Conservation (phyloP, 1,284 basidiomycete genomes). For the Puccinia novopanici region DNA sequence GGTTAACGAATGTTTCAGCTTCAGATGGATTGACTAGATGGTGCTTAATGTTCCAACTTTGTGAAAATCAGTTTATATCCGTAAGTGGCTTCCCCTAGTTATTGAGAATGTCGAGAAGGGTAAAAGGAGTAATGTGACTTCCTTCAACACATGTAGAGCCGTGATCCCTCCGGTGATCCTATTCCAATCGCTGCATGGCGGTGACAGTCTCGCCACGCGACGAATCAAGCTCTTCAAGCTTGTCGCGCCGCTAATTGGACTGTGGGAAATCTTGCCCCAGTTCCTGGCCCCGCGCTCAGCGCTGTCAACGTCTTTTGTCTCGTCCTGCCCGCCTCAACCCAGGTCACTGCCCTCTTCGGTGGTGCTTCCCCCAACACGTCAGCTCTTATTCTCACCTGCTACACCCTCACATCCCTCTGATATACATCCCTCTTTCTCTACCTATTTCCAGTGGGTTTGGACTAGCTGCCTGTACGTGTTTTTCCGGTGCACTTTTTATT, state of each 20-base stretch:
- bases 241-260: conserved; percentile 42
- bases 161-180: conserved; percentile 50
- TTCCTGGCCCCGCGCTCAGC: conserved; percentile 49
- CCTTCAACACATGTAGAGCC: conserved; percentile 18
- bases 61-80: conserved; percentile 25
- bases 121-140: background rate
- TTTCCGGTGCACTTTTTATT: background rate
- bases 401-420: background rate
- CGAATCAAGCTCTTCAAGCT: conserved; percentile 45
- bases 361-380: conserved; percentile 50
- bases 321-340: conserved; percentile 35
- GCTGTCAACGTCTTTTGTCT: conserved; percentile 49
- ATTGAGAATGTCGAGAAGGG: background rate
- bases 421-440: background rate
- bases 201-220: conserved; percentile 35
- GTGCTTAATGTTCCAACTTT: background rate
- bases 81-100: background rate
- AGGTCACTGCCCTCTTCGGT: conserved; percentile 45
- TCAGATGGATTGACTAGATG: background rate
- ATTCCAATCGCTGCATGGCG: conserved; percentile 50
- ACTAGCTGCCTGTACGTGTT: conserved; percentile 47
- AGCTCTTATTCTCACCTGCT: background rate
- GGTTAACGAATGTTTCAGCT: no score
- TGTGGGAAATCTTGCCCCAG: conserved; percentile 50
- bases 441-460: conserved; percentile 36